Percentiles rank a stretch among this genome's conserved stretches.
These are phyloP conservation scores for Pythium insidiosum DNA, from an alignment of 352 stramenopile species.

Conservation along the genomic window DNA sequence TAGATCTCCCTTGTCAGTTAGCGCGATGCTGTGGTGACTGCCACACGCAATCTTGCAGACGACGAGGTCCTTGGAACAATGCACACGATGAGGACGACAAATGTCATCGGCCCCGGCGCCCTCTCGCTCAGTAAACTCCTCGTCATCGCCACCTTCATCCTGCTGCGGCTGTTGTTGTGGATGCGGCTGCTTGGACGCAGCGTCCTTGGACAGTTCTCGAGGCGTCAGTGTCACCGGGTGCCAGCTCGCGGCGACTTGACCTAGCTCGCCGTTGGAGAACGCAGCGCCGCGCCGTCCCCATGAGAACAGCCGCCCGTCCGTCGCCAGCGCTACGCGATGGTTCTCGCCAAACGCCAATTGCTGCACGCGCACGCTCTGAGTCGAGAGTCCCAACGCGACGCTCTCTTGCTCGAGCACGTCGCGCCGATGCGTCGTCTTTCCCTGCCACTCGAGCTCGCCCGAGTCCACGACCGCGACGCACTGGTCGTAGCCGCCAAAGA, in stretches of 20 bases:
- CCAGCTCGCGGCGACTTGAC: conserved; percentile 14
- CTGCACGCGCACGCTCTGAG: conserved; percentile 42
- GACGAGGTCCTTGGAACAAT: conserved; percentile 32
- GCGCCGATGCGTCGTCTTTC: conserved; percentile 1
- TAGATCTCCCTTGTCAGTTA: conserved; percentile 74
- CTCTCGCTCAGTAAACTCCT: conserved; percentile 4
- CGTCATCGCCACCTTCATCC: neutral
- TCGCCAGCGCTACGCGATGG: conserved; percentile 45
- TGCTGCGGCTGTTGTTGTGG: neutral
- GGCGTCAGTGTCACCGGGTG: conserved; percentile 6
- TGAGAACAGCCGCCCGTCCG: conserved; percentile 58
- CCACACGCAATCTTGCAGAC: conserved; percentile 68
- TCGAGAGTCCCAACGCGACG: conserved; percentile 18
- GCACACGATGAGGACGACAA: conserved; percentile 22
- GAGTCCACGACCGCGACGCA: conserved; percentile 43
- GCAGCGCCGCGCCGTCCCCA: conserved; percentile 30
- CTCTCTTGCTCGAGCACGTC: conserved; percentile 24
- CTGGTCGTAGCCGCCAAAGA: conserved; percentile 39
- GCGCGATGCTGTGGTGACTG: conserved; percentile 49
- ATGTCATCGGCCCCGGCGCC: conserved; percentile 3
- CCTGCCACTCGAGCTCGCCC: conserved; percentile 45
- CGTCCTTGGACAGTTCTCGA: neutral
- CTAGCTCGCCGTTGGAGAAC: conserved; percentile 32
- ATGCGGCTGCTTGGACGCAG: neutral
- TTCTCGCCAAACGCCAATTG: conserved; percentile 40